These are phyloP conservation scores for Auricularia sp. DNA, from an alignment of 768 basidiomycete genomes.

Conservation along the genomic window DNA sequence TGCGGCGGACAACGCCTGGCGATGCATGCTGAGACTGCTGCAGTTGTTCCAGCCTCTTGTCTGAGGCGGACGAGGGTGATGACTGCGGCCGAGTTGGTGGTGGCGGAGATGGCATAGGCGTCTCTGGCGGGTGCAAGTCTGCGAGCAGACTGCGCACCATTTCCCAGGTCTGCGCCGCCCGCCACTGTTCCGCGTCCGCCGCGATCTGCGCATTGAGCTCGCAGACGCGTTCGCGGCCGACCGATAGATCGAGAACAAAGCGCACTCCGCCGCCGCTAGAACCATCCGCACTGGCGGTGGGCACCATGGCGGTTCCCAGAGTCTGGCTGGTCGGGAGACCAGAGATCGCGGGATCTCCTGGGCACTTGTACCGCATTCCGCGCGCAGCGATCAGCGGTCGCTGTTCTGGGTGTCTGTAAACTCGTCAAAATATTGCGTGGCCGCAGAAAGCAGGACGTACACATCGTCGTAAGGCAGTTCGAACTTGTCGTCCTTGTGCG, in stretches of 20 bases:
- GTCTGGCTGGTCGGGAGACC: neutral
- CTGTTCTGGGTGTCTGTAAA: neutral
- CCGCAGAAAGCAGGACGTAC: too few relatives aligned
- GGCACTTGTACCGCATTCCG: conserved; percentile 3
- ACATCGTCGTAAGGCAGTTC: conserved; percentile 5
- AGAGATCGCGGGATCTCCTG: neutral
- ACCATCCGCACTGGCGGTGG: neutral
- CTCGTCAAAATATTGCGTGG: too few relatives aligned
- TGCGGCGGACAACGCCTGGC: neutral
- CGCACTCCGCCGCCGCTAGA: neutral
- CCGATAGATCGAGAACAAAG: neutral
- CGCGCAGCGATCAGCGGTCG: neutral
- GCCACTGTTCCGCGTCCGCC: conserved; percentile 41
- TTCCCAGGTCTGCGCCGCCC: conserved; percentile 57
- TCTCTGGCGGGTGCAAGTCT: conserved; percentile 21
- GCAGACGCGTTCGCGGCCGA: conserved; percentile 32
- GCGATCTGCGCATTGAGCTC: conserved; percentile 57
- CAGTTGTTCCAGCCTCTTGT: neutral
- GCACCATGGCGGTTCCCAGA: neutral
- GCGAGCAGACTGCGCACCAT: conserved; percentile 48
- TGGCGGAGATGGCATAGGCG: conserved; percentile 1
- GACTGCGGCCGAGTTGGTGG: conserved; percentile 4
- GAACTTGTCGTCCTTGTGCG: neutral
- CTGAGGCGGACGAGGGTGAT: neutral
- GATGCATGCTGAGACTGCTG: neutral